phyloP scores from a whole-genome alignment of 106 monocot species.

The Allium sativum region DNA sequence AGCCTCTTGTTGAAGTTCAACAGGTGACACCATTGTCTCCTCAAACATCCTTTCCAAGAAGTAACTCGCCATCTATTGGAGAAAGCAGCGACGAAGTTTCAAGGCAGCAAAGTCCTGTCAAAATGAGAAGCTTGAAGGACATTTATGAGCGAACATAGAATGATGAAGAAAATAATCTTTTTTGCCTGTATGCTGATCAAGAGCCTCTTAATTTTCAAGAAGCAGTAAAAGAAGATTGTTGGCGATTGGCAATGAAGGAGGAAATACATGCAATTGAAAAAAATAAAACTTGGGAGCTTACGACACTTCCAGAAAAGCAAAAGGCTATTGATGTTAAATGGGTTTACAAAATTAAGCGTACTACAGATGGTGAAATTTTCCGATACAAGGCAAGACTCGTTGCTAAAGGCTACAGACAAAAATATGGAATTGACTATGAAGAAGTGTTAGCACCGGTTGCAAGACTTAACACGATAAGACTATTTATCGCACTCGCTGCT shows the following conservation, averaged over 20 bases:
- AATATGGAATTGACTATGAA: not conserved
- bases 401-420: not conserved
- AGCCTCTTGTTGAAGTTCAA: not conserved
- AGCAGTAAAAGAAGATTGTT: not conserved
- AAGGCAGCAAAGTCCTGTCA: not conserved
- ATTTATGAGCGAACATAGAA: not conserved
- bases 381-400: constrained; percentile 5
- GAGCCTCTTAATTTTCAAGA: not conserved
- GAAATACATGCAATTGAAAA: not conserved
- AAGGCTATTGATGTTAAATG: constrained; percentile 4
- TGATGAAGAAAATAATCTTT: not conserved
- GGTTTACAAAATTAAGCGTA: constrained; percentile 1
- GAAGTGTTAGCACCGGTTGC: constrained; percentile 1
- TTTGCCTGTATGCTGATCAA: not conserved
- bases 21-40: too few species aligned
- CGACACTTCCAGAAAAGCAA: not conserved
- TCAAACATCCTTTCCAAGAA: not conserved
- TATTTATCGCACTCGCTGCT: not conserved
- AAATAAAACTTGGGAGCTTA: not conserved
- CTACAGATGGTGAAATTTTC: not conserved
- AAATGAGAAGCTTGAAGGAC: not conserved
- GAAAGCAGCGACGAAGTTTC: not conserved
- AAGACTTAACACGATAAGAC: not conserved
- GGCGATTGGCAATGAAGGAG: not conserved
- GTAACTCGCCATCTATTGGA: not conserved